These are phyloP conservation scores for Pseudocercospora macadamiae DNA, from an alignment of 2,329 filamentous ascomycete species.

Conservation along the genomic window DNA sequence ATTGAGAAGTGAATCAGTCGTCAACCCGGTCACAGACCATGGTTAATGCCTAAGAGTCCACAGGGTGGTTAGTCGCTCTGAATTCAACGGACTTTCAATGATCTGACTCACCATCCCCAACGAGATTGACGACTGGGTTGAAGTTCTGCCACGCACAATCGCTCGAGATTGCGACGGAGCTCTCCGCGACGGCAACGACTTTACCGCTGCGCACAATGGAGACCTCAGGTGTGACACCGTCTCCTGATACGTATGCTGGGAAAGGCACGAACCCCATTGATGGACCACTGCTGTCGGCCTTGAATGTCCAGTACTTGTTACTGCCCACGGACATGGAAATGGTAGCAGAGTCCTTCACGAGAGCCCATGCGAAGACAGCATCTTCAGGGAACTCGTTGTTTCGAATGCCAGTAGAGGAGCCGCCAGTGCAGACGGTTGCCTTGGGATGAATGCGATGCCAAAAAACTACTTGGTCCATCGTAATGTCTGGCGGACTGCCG, in stretches of 20 bases:
- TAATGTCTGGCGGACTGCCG: slow-evolving; percentile 37
- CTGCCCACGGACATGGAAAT: slow-evolving; percentile 39
- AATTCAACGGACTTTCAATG: not conserved
- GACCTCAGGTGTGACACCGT: slow-evolving; percentile 37
- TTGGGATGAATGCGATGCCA: slow-evolving; percentile 46
- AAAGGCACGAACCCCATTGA: slow-evolving; percentile 39
- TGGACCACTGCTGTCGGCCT: slow-evolving; percentile 35
- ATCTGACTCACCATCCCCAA: slow-evolving; percentile 29
- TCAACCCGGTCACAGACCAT: slow-evolving; percentile 12
- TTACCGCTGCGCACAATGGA: slow-evolving; percentile 37
- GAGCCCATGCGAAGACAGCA: slow-evolving; percentile 44
- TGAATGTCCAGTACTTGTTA: slow-evolving; percentile 41
- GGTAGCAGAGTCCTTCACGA: slow-evolving; percentile 37
- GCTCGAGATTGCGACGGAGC: slow-evolving; percentile 33
- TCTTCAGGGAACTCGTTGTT: slow-evolving; percentile 40
- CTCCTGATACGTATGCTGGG: slow-evolving; percentile 33
- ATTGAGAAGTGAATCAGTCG: slow-evolving; percentile 12
- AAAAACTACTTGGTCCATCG: slow-evolving; percentile 42
- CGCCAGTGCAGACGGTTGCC: slow-evolving; percentile 36
- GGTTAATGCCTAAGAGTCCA: slow-evolving; percentile 13
- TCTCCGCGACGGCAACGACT: slow-evolving; percentile 30
- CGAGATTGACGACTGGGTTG: slow-evolving; percentile 42
- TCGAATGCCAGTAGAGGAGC: slow-evolving; percentile 36
- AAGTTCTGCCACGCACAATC: slow-evolving; percentile 40
- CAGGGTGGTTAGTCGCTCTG: slow-evolving; percentile 12